Evolutionary conservation across 2,329 filamentous ascomycete genomes (phyloP), one percentile per base, ranked within the genome.

Genomic region (Aspergillus pseudonomiae): DNA sequence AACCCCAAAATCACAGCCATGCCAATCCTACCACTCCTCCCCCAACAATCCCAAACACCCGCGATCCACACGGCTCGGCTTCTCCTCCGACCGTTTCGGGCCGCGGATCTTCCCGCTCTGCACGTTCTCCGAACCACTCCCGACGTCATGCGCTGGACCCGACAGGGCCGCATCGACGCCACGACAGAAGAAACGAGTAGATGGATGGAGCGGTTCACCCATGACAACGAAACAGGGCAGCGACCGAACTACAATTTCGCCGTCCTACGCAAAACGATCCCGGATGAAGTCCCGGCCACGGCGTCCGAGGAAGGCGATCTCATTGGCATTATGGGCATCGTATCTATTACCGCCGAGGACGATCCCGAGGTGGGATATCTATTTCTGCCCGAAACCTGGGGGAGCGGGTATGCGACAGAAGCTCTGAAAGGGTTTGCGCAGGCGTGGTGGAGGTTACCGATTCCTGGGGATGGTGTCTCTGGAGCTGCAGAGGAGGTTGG

Each of bases 321-420:
- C 6, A 52, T 52, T 4, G 48, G 48, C 4, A 3, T 52, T 6
- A 24, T 52, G 28, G 48, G 48, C 6, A 52, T 52, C 28, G 28
- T 32, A 2, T 19, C 6, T 10, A n/a, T 32, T 10, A 21, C 28
- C 6, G 4, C 48, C 7, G 10, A 24, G 28, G 4, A 52, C 4
- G 28, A 30, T 70, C 66, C 71, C 1, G 71, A 74, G 26, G 70
- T 74, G 19, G 72, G 73, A 19, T 74, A 73, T 26, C 68, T 68
- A 6, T 36, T 74, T 12, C 66, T 67, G 46, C 73, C 70, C 0
- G 66, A 68, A 39, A 50, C 46, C 12, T 74, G 73, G 73, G 67
- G 68, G 0, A 73, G 70, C 24, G 73, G 72, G n/a, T 70, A 66
- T 26, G 71, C 71, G 10, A 74, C 72, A 2, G 73, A 74, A 30